Conservation (phyloP, 129 eudicot genomes). For the Logfia minima region DNA sequence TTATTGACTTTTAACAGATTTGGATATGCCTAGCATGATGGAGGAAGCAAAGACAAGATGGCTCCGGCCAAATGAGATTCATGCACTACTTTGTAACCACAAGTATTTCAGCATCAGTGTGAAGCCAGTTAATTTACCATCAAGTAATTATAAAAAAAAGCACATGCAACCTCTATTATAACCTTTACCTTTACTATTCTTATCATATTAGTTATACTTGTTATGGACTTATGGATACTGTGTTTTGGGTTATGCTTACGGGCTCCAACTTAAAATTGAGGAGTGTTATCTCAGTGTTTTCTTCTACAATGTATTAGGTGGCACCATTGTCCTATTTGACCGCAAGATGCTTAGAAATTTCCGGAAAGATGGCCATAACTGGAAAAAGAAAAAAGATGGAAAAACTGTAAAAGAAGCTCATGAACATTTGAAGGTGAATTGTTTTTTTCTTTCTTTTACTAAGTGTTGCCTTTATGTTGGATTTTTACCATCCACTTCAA, state of each 20-base stretch:
- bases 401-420: slow-evolving; percentile 99
- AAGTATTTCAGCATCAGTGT: slow-evolving; percentile 60
- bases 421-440: slow-evolving; percentile 83
- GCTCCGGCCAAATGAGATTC: slow-evolving; percentile 94
- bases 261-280: neutral
- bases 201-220: slow-evolving; percentile 4
- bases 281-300: neutral
- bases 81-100: slow-evolving; percentile 79
- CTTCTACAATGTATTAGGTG: slow-evolving; percentile 56
- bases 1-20: slow-evolving; percentile 46
- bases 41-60: slow-evolving; percentile 90
- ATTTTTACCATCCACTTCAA: neutral
- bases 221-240: neutral
- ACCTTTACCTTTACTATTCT: neutral
- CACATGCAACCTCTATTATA: neutral
- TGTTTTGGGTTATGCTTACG: neutral
- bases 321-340: slow-evolving; percentile 79
- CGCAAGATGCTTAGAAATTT: slow-evolving; percentile 92
- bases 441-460: neutral
- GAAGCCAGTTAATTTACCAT: slow-evolving; percentile 82
- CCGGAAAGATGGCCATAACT: slow-evolving; percentile 94
- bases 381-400: slow-evolving; percentile 99
- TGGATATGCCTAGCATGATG: slow-evolving; percentile 69
- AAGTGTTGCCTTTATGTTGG: slow-evolving; percentile 1
- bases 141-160: slow-evolving; percentile 47